Base-by-base conservation (phyloP, 148 eudicot genomes). In the Camellia lanceoleosa region DNA sequence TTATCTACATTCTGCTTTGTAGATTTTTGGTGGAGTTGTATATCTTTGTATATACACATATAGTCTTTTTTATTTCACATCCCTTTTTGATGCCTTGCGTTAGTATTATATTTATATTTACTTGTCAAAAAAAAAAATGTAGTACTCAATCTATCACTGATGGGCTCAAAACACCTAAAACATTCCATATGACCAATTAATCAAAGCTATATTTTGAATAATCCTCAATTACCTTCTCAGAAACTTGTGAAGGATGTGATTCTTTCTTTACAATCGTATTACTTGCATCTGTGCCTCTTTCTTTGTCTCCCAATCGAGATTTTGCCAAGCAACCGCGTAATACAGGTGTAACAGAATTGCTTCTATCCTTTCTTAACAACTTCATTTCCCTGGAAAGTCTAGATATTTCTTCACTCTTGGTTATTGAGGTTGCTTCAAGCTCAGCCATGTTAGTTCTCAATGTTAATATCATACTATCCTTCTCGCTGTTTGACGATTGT, bases 401-500 rank as follows among this genome's bases (percentile, higher is more conserved):
- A 51, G 87, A 72, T 58, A 88, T 85, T 44, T 85, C 87, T 71
- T 73, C 86, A 73, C 78, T 85, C 83, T 90, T 89, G 60, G 61
- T 69, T 38, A 41, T 62, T 11, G 83, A 77, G 59, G 81, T 85
- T 56, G 79, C 83, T 85, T 84, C 85, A 80, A 90, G 62, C 73
- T 76, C 77, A 74, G 73, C 85, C 23, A 87, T 13, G 15, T 79
- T 81, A 54, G 80, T 78, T 78, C 83, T 84, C 47, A 92, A 56
- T 15, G 43, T 77, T 65, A 74, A 78, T 73, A 88, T 79, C 23
- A 56, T 68, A 47, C 66, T 68, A 60, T 90, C 91, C 84, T 90
- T 90, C 62, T 87, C 86, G 66, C 47, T n/a, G 76, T 65, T 85
- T 46, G 87, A 86, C 12, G 87, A 80, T 58, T 89, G 91, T 80